These are phyloP conservation scores for Penicillium occitanis DNA, from an alignment of 2,329 filamentous ascomycete genomes.

Conservation along the genomic window DNA sequence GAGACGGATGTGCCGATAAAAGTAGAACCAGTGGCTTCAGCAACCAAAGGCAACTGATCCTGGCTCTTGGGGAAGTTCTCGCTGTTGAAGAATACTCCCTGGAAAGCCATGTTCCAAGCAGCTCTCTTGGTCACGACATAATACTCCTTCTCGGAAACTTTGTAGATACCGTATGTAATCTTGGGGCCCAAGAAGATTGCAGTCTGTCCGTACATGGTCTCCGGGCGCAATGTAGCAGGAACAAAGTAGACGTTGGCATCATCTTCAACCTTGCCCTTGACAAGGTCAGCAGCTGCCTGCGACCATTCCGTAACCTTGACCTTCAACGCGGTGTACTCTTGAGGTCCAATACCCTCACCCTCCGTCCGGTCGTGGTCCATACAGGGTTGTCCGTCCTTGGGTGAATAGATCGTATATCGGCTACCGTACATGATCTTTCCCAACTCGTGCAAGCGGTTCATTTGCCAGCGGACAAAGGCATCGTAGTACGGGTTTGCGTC, in stretches of 20 bases:
- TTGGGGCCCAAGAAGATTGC: conserved; percentile 93
- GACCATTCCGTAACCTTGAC: conserved; percentile 89
- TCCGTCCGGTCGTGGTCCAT: conserved; percentile 82
- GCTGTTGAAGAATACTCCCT: conserved; percentile 70
- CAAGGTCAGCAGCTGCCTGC: conserved; percentile 65
- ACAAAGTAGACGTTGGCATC: conserved; percentile 83
- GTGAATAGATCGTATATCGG: conserved; percentile 88
- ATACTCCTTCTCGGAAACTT: conserved; percentile 74
- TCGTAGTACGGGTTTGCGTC: conserved; percentile 97
- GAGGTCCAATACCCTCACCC: conserved; percentile 78
- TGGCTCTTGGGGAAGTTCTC: conserved; percentile 57
- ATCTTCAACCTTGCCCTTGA: conserved; percentile 76
- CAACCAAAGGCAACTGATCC: conserved; percentile 71
- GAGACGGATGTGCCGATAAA: conserved; percentile 86
- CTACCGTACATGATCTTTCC: conserved; percentile 93
- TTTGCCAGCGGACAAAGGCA: conserved; percentile 93
- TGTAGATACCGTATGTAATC: conserved; percentile 86
- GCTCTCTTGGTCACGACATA: conserved; percentile 78
- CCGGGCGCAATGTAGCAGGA: conserved; percentile 85
- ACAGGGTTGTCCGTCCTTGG: conserved; percentile 84
- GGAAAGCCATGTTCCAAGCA: conserved; percentile 94
- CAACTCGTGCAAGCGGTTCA: conserved; percentile 84
- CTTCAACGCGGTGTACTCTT: conserved; percentile 93
- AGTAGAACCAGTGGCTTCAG: conserved; percentile 73
- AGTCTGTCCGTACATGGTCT: conserved; percentile 98